Base-by-base conservation (phyloP, 306 rosid species). In the Quercus alba region DNA sequence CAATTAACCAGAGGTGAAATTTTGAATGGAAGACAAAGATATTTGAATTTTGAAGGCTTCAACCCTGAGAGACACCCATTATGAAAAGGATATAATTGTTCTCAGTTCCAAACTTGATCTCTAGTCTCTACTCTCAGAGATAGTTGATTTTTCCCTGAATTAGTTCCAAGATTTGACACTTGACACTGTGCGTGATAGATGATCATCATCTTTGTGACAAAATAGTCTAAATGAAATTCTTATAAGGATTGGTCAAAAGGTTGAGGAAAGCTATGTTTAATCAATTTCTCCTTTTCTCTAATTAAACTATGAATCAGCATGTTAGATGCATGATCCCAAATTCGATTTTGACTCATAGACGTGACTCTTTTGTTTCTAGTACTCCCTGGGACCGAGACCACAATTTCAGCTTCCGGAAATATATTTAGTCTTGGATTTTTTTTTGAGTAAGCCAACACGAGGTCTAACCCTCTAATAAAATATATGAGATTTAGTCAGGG, bases 61-160 rank as follows among this genome's bases (percentile, higher is more conserved):
- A 57, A 72, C 41, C 78, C 5, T 68, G 46, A 73, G 28, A 61
- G 68, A 49, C 64, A 61, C 73, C 73, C 38, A 73, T 67, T 49
- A 46, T 20, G 18, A 12, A 21, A 51, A 28, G 26, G 54, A 59
- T 25, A 61, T 58, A 31, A 79, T 77, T 51, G 6, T 12, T 14
- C 21, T 31, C 3, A 64, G 46, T 12, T 14, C 21, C 17, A 6
- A 30, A 3, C 70, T 28, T 30, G 41, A 64, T 64, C 21, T 59
- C 66, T 23, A 57, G 21, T n/a, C 13, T 49, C 54, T 49, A 49
- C 17, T 49, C 54, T 49, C 4, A 49, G 14, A 10, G 14, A 10
- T 49, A 10, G 14, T 49, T 11, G 14, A 35, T 49, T 49, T 49
- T 49, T 49, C 54, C 15, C 54, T 49, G 46, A 41, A 41, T 41